Base-by-base conservation (phyloP, 257 asterid species). In the Solanum stenotomum region DNA sequence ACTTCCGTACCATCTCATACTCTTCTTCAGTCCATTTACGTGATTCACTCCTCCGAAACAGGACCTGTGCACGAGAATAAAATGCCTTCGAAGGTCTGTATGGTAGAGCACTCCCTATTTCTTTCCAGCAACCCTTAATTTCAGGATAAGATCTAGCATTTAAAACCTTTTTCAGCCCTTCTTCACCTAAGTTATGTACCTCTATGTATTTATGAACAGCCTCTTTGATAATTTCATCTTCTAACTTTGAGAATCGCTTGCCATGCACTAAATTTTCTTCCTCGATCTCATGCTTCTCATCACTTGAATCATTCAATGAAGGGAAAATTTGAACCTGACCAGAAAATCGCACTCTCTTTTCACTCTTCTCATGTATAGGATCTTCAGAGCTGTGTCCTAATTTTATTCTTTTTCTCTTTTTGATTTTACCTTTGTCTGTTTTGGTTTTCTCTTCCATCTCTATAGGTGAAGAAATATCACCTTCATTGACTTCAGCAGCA, bases 21-120 rank as follows among this genome's bases (percentile, higher is more conserved):
- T 82, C 86, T 82, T 82, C 86, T 49, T 82, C 86, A 49, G 86
- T 49, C 86, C 86, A 82, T 82, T 82, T 82, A 49, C 44, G 86
- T 11, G 29, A 29, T 23, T 49, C 86, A 49, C 86, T 82, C 44
- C 86, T 82, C 22, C 86, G 86, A 31, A 82, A 82, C 70, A 82
- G 59, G 86, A 82, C 6, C 70, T 82, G 86, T 2, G 86, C 86
- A 31, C 70, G 70, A 82, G n/a, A 82, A 82, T 82, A 82, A 49
- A 82, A 27, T n/a, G 86, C 67, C 22, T 2, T 31, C 3, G 35
- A 82, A 29, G 86, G 86, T 37, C 71, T 82, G 20, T 82, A 82
- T 2, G 86, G 86, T 49, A 82, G 34, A 18, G 70, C 42, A 4
- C 70, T 18, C 86, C 86, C 86, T 31, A 82, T 82, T 82, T 82